Evolutionary conservation across 2,329 filamentous ascomycete species (phyloP).

Genomic region (Epichloe sp.): DNA sequence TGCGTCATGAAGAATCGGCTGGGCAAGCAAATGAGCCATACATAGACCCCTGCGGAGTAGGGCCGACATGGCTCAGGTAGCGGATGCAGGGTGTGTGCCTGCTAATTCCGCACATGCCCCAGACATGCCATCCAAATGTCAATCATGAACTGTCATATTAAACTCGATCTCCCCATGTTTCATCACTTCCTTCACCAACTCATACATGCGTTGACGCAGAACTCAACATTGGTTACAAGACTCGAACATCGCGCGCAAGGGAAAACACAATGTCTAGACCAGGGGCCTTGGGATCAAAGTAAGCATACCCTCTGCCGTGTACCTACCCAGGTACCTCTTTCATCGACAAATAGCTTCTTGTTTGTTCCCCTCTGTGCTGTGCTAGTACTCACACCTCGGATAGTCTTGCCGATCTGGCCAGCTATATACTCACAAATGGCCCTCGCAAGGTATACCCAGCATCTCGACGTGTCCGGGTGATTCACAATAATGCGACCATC

Average conservation of each 20-base stretch:
- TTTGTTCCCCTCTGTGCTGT: background rate
- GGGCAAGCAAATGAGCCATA: background rate
- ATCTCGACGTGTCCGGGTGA: conserved; percentile 20
- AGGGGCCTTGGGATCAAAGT: conserved; percentile 7
- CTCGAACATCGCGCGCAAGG: background rate
- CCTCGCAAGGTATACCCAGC: conserved; percentile 13
- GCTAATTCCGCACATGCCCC: conserved; percentile 2
- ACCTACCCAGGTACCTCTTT: background rate
- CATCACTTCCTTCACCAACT: background rate
- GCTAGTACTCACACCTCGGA: background rate
- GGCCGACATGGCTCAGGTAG: background rate
- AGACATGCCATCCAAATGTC: conserved; percentile 1
- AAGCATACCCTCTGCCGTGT: background rate
- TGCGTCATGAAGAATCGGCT: conserved; percentile 4
- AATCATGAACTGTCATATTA: background rate
- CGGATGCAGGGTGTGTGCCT: conserved; percentile 2
- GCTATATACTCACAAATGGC: conserved; percentile 14
- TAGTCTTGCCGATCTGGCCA: conserved; percentile 17
- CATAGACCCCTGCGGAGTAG: conserved; percentile 4
- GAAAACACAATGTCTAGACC: conserved; percentile 5
- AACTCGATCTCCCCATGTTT: background rate
- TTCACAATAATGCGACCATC: conserved; percentile 19
- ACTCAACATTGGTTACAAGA: background rate
- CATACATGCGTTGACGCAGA: background rate
- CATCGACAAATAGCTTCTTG: background rate